Percentiles rank a stretch among this genome's conserved stretches.
Conservation (phyloP, 1,284 basidiomycete genomes). For the Ganoderma boninense region DNA sequence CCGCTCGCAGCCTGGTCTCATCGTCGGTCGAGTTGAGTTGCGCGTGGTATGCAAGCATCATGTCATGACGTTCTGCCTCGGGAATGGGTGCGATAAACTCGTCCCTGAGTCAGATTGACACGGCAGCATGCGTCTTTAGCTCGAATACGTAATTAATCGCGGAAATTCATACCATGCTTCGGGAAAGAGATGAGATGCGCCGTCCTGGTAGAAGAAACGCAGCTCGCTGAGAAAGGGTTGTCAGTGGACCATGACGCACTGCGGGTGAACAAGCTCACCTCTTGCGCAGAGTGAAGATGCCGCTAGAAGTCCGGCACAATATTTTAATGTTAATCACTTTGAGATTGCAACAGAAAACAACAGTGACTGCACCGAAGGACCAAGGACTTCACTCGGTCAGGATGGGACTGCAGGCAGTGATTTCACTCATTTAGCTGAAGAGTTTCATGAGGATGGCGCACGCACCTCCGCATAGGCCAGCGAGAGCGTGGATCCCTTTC, state of each 20-base stretch:
- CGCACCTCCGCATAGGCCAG: conserved; percentile 86
- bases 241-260: not conserved
- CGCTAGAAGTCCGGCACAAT: conserved; percentile 50
- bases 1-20: conserved; percentile 72
- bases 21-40: conserved; percentile 84
- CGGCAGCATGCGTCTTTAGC: not conserved
- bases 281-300: conserved; percentile 89
- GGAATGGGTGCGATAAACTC: conserved; percentile 86
- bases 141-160: not conserved
- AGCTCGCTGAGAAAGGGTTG: conserved; percentile 66
- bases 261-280: conserved; percentile 51
- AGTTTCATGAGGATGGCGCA: not conserved
- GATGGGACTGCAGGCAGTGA: conserved; percentile 64
- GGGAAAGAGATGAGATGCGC: conserved; percentile 84
- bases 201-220: conserved; percentile 92
- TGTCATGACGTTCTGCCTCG: conserved; percentile 78
- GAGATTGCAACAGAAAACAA: not conserved
- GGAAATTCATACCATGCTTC: conserved; percentile 76
- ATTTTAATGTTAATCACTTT: not conserved
- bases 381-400: conserved; percentile 81
- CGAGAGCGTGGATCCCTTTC: conserved; percentile 89
- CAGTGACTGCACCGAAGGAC: conserved; percentile 71
- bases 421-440: not conserved
- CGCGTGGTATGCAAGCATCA: conserved; percentile 86
- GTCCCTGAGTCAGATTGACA: conserved; percentile 56